Evolutionary conservation across 2,329 filamentous ascomycete species (phyloP), one percentile per base, ranked within the genome.

Genomic region (Scopulariopsis brevicaulis): DNA sequence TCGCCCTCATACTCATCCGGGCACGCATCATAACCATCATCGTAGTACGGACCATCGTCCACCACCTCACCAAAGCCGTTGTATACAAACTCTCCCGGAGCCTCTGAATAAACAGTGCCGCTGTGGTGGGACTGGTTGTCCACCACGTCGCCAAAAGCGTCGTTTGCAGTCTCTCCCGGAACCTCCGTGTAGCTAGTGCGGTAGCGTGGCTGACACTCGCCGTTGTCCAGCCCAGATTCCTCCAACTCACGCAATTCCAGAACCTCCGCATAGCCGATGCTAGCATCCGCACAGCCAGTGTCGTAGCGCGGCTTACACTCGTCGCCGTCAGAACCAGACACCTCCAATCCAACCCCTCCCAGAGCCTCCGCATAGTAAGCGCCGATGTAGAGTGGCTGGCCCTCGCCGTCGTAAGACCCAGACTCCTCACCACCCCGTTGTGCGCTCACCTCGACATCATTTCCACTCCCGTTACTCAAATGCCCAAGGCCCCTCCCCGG

Each of bases 221-320:
- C 59, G 14, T 56, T 55, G 25, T 63, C n/a, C n/a, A n/a, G n/a
- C n/a, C n/a, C 60, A 24, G 48, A 57, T 43, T 59, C 58, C 14
- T 57, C 53, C 34, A 59, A 37, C 14, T 37, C 34, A 37, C n/a
- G n/a, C n/a, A n/a, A n/a, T n/a, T n/a, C n/a, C n/a, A n/a, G n/a
- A n/a, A n/a, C n/a, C n/a, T n/a, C n/a, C n/a, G n/a, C n/a, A n/a
- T n/a, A n/a, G n/a, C n/a, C n/a, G n/a, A n/a, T n/a, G n/a, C n/a
- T n/a, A n/a, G n/a, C n/a, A n/a, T n/a, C n/a, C n/a, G n/a, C n/a
- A n/a, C n/a, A n/a, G n/a, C n/a, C n/a, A n/a, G n/a, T n/a, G n/a
- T n/a, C n/a, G n/a, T n/a, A n/a, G n/a, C n/a, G n/a, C n/a, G n/a
- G n/a, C n/a, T n/a, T n/a, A n/a, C n/a, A n/a, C n/a, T n/a, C n/a